These are phyloP conservation scores for Exophiala bonariae DNA, from an alignment of 2,329 filamentous ascomycete genomes.

Conservation along the genomic window DNA sequence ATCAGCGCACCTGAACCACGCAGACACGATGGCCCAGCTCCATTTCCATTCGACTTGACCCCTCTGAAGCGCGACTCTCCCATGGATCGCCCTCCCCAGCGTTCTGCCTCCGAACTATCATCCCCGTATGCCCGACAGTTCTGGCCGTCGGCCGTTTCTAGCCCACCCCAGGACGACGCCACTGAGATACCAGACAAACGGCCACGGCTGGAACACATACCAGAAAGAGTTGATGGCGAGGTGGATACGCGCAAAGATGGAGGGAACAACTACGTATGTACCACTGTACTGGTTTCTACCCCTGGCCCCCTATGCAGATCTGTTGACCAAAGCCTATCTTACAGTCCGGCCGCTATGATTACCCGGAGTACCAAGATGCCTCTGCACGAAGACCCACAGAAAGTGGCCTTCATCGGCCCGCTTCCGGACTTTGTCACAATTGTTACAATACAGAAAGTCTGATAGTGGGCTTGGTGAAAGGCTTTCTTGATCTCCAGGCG, in stretches of 20 bases:
- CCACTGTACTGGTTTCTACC: neutral
- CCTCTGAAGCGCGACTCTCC: slow-evolving; percentile 19
- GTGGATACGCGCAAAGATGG: slow-evolving; percentile 6
- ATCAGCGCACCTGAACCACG: slow-evolving; percentile 20
- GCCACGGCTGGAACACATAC: slow-evolving; percentile 14
- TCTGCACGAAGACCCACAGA: slow-evolving; percentile 6
- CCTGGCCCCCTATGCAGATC: neutral
- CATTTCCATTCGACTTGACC: slow-evolving; percentile 8
- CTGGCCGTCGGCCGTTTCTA: slow-evolving; percentile 5
- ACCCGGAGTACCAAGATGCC: slow-evolving; percentile 11
- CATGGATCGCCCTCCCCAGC: slow-evolving; percentile 10
- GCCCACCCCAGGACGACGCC: slow-evolving; percentile 5
- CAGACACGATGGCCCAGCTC: slow-evolving; percentile 6
- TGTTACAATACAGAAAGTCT: slow-evolving; percentile 22
- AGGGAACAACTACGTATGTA: slow-evolving; percentile 14
- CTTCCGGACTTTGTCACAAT: slow-evolving; percentile 18
- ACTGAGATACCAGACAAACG: slow-evolving; percentile 20
- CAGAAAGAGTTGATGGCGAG: slow-evolving; percentile 8
- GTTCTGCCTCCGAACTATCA: slow-evolving; percentile 4
- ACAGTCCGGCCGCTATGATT: slow-evolving; percentile 10
- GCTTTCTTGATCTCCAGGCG: slow-evolving; percentile 22
- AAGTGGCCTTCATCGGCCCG: slow-evolving; percentile 1
- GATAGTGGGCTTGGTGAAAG: slow-evolving; percentile 19
- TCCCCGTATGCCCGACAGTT: slow-evolving; percentile 8
- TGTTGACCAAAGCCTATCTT: slow-evolving; percentile 9